A percentile compares a stretch with the other conserved stretches of the same genome.
Conservation (phyloP, 1,284 basidiomycete species). For the Ustilago sp. region DNA sequence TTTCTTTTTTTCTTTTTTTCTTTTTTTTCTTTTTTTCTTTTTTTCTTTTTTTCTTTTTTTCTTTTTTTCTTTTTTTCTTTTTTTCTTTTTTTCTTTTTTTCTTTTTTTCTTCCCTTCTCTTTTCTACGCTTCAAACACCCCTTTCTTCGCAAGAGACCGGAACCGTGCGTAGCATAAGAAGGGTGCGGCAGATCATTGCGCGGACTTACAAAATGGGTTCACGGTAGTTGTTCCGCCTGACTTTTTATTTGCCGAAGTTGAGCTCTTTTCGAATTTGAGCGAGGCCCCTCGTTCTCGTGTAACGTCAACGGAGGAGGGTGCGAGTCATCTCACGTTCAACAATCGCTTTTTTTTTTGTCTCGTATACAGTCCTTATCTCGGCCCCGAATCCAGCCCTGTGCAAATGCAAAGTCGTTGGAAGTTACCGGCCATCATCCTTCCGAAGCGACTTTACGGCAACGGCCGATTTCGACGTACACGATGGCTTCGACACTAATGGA, state of each 20-base stretch:
- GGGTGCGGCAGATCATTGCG: background rate
- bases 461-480: background rate
- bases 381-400: background rate
- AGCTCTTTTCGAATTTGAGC: background rate
- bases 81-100: background rate
- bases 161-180: background rate
- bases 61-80: background rate
- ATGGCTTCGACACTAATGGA: background rate
- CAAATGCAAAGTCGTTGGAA: background rate
- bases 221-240: background rate
- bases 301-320: background rate
- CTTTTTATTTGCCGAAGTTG: background rate
- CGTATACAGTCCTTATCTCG: background rate
- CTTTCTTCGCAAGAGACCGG: too few relatives aligned
- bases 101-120: background rate
- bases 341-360: background rate
- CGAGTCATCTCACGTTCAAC: background rate
- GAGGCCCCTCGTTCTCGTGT: background rate
- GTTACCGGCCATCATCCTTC: background rate
- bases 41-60: background rate
- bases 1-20: background rate
- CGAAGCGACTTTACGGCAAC: background rate
- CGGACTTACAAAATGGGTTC: background rate
- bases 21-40: background rate
- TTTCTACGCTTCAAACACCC: background rate